These are phyloP conservation scores for Cutaneotrichosporon sp. DNA, from an alignment of 1,284 basidiomycete species.

Conservation along the genomic window DNA sequence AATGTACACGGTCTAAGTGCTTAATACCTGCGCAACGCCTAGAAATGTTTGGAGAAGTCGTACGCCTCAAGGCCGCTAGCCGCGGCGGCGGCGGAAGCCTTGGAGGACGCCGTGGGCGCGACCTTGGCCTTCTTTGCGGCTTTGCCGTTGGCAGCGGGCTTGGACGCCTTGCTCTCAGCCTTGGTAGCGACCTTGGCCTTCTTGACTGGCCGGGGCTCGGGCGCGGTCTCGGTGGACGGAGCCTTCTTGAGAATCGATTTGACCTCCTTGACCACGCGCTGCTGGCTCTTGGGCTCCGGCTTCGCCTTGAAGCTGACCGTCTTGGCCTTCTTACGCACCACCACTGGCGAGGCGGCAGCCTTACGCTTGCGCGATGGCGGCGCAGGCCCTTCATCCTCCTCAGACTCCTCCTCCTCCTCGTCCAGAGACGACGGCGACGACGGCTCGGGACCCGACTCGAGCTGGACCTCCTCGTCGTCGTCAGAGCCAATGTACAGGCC, in stretches of 20 bases:
- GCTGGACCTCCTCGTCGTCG: constrained; percentile 43
- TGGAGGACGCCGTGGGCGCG: constrained; percentile 12
- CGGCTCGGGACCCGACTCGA: constrained; percentile 43
- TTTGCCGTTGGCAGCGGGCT: constrained; percentile 4
- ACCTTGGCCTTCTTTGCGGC: constrained; percentile 1
- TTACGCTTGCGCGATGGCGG: constrained; percentile 18
- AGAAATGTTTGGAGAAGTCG: constrained; percentile 32
- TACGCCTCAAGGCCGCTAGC: constrained; percentile 22
- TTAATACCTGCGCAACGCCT: background rate
- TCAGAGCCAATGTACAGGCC: constrained; percentile 29
- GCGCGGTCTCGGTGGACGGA: background rate
- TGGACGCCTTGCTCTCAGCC: constrained; percentile 16
- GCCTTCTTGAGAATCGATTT: constrained; percentile 11
- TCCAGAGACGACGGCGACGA: constrained; percentile 33
- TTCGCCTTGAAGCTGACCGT: constrained; percentile 26
- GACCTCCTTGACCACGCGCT: constrained; percentile 7
- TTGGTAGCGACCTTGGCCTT: constrained; percentile 3
- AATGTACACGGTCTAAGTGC: background rate
- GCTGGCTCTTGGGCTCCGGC: constrained; percentile 18
- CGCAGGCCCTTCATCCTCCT: constrained; percentile 29
- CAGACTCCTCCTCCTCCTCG: constrained; percentile 29
- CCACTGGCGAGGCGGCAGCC: constrained; percentile 14
- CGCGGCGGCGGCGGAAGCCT: constrained; percentile 1
- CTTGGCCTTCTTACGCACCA: constrained; percentile 22
- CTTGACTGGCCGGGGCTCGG: background rate